These are phyloP conservation scores for Fusarium anthophilum DNA, from an alignment of 2,329 filamentous ascomycete genomes.

Conservation along the genomic window DNA sequence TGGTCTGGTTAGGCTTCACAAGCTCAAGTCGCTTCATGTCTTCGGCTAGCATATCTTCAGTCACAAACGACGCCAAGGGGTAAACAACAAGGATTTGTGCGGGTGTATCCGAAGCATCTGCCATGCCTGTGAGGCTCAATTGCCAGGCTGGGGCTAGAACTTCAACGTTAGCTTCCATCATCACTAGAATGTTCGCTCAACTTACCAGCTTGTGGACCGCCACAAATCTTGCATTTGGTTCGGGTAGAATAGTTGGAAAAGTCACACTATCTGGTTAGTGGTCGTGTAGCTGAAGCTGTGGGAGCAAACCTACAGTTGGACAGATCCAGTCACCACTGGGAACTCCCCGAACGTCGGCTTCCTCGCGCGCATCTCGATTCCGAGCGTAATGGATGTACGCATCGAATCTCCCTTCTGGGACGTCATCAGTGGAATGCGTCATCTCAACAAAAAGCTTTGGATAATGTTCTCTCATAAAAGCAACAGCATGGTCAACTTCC, in stretches of 20 bases:
- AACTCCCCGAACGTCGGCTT: constrained; percentile 32
- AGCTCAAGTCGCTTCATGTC: constrained; percentile 78
- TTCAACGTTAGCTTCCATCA: not conserved
- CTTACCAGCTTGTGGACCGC: constrained; percentile 45
- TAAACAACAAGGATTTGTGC: constrained; percentile 82
- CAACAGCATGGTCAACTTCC: constrained; percentile 50
- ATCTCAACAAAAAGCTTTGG: constrained; percentile 52
- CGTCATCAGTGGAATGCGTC: constrained; percentile 50
- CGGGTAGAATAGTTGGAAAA: constrained; percentile 53
- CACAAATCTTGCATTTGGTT: constrained; percentile 52
- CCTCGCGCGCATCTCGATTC: constrained; percentile 49
- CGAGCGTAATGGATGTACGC: constrained; percentile 55
- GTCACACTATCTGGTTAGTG: constrained; percentile 48
- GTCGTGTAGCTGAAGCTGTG: not conserved
- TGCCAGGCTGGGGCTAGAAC: constrained; percentile 44
- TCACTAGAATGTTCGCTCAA: not conserved
- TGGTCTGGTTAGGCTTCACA: constrained; percentile 62
- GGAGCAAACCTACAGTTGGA: constrained; percentile 42
- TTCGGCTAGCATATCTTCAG: constrained; percentile 75
- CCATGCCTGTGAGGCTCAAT: constrained; percentile 57
- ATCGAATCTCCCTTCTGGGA: constrained; percentile 50
- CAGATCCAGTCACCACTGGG: constrained; percentile 49
- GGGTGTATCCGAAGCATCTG: constrained; percentile 62
- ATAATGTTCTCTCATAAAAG: constrained; percentile 55
- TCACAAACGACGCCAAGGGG: constrained; percentile 74